Evolutionary conservation across 768 basidiomycete species (phyloP), one percentile per base, ranked within the genome.

Genomic region (Lactifluus hygrophoroides): DNA sequence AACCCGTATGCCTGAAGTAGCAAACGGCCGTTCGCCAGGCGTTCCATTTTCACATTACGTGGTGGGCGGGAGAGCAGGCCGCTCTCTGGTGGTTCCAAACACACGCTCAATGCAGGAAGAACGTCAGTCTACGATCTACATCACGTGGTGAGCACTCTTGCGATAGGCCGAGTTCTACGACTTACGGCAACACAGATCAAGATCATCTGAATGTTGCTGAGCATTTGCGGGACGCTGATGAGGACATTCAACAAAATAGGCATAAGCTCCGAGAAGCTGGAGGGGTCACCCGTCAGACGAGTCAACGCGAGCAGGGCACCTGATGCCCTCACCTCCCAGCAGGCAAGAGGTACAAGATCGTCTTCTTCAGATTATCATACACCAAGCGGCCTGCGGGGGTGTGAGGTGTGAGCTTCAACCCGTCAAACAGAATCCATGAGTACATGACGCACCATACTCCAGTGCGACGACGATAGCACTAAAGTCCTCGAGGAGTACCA

Each of bases 401-500:
- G n/a, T n/a, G n/a, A n/a, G n/a, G n/a, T n/a, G n/a, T n/a, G n/a
- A n/a, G n/a, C n/a, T 25, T 32, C 25, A 46, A 32, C n/a, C 10
- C 32, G 9, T 51, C 27, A 40, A 50, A 27, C 28, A 19, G 3
- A 11, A 28, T 25, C 5, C 2, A n/a, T 4, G 16, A 54, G 19
- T 5, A 32, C 32, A 5, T 23, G 45, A 61, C 62, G 42, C 38
- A 60, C 85, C 85, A 67, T 84, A 83, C 68, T 83, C 75, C 64
- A 86, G 79, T 1, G 81, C 85, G 44, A 76, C 76, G 49, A 82
- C 75, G 60, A 86, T 85, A 1, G 82, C 80, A 1, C 2, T 81
- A 80, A 87, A 84, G 66, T 84, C 82, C 56, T 84, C 80, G 49
- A 84, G 74, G 16, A 88, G 74, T 17, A 86, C 77, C 54, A 86